These are phyloP conservation scores for Barnettozyma botsteinii DNA, from an alignment of 805 yeast genomes.

Conservation along the genomic window DNA sequence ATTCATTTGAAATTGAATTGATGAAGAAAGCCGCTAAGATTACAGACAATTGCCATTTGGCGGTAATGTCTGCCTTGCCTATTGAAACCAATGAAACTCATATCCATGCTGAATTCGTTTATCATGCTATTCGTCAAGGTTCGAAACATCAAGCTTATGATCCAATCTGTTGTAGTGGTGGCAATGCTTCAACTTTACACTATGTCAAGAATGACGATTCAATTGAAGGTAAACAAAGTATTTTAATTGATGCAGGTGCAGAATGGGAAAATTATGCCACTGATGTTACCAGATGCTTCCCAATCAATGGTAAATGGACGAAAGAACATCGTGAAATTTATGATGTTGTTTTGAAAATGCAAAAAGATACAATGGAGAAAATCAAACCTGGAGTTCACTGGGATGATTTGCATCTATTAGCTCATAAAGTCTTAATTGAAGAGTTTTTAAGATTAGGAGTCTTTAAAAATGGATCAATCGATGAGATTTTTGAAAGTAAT, in stretches of 20 bases:
- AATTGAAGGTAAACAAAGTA: constrained; percentile 50
- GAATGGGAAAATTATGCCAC: constrained; percentile 92
- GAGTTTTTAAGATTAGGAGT: constrained; percentile 71
- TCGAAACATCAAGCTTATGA: constrained; percentile 86
- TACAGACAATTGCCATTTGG: constrained; percentile 82
- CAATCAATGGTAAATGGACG: constrained; percentile 84
- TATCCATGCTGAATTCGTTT: constrained; percentile 90
- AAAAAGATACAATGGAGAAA: constrained; percentile 56
- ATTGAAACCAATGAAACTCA: constrained; percentile 86
- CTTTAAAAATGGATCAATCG: constrained; percentile 52
- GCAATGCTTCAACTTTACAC: constrained; percentile 86
- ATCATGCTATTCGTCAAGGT: constrained; percentile 92
- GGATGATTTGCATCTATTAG: constrained; percentile 77
- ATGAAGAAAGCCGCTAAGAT: constrained; percentile 78
- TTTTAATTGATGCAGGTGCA: constrained; percentile 94
- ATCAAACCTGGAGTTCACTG: constrained; percentile 80
- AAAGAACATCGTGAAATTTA: constrained; percentile 82
- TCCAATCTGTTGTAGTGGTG: constrained; percentile 94
- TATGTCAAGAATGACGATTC: constrained; percentile 76
- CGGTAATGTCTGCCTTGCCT: constrained; percentile 90
- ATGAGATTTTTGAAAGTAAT: constrained; percentile 65
- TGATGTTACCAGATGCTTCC: constrained; percentile 95
- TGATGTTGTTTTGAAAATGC: constrained; percentile 79
- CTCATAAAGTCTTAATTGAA: constrained; percentile 73
- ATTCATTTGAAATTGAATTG: constrained; percentile 68